These are phyloP conservation scores for Phytophthora multivora DNA, from an alignment of 352 stramenopile genomes.

Conservation along the genomic window DNA sequence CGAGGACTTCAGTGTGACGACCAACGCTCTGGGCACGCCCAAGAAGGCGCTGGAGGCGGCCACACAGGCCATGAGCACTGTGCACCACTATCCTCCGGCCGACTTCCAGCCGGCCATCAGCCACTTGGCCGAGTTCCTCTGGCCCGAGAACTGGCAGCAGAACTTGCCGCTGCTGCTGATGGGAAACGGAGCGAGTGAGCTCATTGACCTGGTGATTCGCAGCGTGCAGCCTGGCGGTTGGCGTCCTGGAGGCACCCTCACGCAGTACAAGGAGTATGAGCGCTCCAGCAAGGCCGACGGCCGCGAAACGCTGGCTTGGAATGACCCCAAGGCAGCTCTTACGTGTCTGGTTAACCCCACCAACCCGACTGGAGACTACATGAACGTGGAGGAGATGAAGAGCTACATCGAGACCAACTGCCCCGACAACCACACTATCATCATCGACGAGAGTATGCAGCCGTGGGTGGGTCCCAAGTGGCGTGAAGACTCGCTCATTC, in stretches of 20 bases:
- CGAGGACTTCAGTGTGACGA: slow-evolving; percentile 92
- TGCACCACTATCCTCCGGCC: slow-evolving; percentile 90
- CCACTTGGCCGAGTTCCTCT: slow-evolving; percentile 89
- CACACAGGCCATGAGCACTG: slow-evolving; percentile 71
- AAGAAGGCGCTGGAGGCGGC: slow-evolving; percentile 70
- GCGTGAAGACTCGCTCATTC: slow-evolving; percentile 86
- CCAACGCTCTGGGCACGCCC: slow-evolving; percentile 86
- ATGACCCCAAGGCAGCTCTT: slow-evolving; percentile 71
- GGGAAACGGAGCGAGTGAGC: slow-evolving; percentile 84
- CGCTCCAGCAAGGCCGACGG: slow-evolving; percentile 85
- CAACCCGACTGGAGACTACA: slow-evolving; percentile 91
- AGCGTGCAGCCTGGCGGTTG: slow-evolving; percentile 74
- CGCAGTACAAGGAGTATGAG: slow-evolving; percentile 91
- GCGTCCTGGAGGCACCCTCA: slow-evolving; percentile 72
- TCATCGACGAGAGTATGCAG: slow-evolving; percentile 93
- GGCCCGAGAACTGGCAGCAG: slow-evolving; percentile 57
- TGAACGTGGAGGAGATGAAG: slow-evolving; percentile 83
- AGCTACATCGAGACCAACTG: slow-evolving; percentile 86
- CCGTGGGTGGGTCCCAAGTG: slow-evolving; percentile 87
- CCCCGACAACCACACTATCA: slow-evolving; percentile 88
- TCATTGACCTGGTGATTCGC: slow-evolving; percentile 90
- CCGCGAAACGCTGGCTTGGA: slow-evolving; percentile 74
- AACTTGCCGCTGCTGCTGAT: slow-evolving; percentile 78
- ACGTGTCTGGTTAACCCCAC: slow-evolving; percentile 91
- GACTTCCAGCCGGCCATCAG: slow-evolving; percentile 91